Base-by-base conservation (phyloP, 305 asterid species). In the Fraxinus ornus region DNA sequence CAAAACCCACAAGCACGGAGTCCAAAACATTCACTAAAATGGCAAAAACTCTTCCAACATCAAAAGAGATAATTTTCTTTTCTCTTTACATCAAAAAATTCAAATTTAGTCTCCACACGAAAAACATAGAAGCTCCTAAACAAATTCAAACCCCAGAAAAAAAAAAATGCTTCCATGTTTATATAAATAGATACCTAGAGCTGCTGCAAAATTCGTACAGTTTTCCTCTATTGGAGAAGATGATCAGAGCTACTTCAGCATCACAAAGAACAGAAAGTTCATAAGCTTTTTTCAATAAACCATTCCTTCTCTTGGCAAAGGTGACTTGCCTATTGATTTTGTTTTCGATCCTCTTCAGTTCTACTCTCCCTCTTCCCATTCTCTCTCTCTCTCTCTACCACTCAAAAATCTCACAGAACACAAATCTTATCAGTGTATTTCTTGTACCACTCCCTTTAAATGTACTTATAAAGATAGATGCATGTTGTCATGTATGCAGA, bases 141-240 rank as follows among this genome's bases (percentile, higher is more conserved):
- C 19, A 60, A 60, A 66, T 24, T 24, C 0, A 66, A 66, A 66
- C 33, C 26, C 26, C 0, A 64, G 28, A 28, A 24, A 24, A 21
- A 64, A 19, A 66, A 26, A 64, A 64, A 62, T 1, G 9, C 19
- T 26, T 33, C 35, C 3, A 28, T 68, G 19, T 66, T 26, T n/a
- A 26, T 28, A 22, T 68, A 68, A 12, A 26, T 66, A 66, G 55
- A 47, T 77, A 77, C 80, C 80, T 77, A 77, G 80, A 77, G 70
- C 70, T 77, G 64, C 80, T 77, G 80, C 80, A 77, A 49, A 77
- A 77, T 35, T 77, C 80, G 70, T 77, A 77, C 1, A 77, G 70
- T 21, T 77, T 77, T 49, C 80, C 80, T 77, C 80, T 77, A 77
- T 49, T 77, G 80, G 80, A 77, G 80, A 77, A 77, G 80, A 77